Evolutionary conservation across 2,329 filamentous ascomycete genomes (phyloP), one percentile per base, ranked within the genome.

Genomic region (Verticillium tricorpus): DNA sequence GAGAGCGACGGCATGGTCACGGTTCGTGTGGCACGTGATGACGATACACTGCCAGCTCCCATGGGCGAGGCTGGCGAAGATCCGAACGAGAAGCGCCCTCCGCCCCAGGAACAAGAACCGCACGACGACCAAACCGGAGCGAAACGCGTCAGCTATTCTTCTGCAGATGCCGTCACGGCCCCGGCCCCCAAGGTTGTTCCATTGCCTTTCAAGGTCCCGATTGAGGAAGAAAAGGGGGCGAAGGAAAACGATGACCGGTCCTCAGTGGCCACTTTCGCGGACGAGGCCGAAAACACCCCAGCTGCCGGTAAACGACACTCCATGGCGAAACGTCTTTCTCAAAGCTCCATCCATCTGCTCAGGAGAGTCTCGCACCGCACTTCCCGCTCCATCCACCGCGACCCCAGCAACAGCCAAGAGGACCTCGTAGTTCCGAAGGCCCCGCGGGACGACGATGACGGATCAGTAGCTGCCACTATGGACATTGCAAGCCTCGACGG

Each of bases 181-280:
- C 72, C 77, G 15, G 76, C 82, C n/a, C 85, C 85, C 4, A 74
- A 81, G 8, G 77, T 91, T 39, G 76, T 90, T 1, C 87, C 89
- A 17, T 76, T 91, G 1, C 89, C 89, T 0, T 91, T 91, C 72
- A 82, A 72, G 11, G 77, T 90, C 1, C 86, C 86, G 0, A 72
- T 73, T 22, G 75, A 78, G 14, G 75, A 78, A 2, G 75, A 80
- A 5, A 71, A 76, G 7, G 57, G 35, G 37, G 55, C 28, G 45
- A 64, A 14, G 69, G 77, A 83, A 6, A 79, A 80, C 17, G 81
- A 83, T 22, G 82, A 84, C 62, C 76, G 81, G 32, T 92, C 89
- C 2, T 91, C 90, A 1, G 80, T 91, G 22, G 91, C 89, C 3
- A 90, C 90, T 0, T 82, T 89, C 68, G 88, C 89, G 17, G 88